Conservation (phyloP, 768 basidiomycete species). For the Pholiota molesta region DNA sequence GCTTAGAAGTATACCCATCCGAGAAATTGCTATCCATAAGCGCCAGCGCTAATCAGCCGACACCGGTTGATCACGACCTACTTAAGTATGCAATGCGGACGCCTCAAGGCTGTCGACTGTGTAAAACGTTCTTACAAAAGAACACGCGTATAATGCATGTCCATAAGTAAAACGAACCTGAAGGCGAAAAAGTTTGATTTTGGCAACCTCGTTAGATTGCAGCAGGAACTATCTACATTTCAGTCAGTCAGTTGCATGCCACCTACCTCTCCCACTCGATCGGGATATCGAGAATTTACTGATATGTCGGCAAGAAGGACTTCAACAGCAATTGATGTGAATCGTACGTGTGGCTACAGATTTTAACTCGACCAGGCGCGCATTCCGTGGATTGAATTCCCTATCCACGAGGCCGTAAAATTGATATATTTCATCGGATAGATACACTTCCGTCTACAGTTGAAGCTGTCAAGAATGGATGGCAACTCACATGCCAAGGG, state of each 20-base stretch:
- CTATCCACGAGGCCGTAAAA: not conserved
- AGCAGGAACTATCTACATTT: too few species aligned
- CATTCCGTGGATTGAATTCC: not conserved
- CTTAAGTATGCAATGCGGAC: not conserved
- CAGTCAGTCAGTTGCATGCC: not conserved
- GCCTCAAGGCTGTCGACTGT: not conserved
- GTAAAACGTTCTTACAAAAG: not conserved
- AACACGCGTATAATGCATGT: not conserved
- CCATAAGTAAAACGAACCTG: not conserved
- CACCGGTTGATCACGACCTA: not conserved
- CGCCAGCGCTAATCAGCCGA: not conserved
- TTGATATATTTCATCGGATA: not conserved
- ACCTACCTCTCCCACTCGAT: not conserved
- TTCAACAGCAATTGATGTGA: not conserved
- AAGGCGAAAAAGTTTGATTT: not conserved
- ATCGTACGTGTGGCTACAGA: not conserved
- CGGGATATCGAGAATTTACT: not conserved
- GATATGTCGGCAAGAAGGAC: not conserved
- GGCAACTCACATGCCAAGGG: slow-evolving; percentile 15
- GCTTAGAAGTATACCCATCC: not conserved
- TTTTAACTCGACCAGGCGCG: not conserved
- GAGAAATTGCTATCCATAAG: not conserved
- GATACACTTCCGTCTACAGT: slow-evolving; percentile 9
- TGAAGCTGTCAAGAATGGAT: slow-evolving; percentile 8
- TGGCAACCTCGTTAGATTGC: not conserved